Conservation (phyloP, 768 basidiomycete species). For the Pulveroboletus sp. region DNA sequence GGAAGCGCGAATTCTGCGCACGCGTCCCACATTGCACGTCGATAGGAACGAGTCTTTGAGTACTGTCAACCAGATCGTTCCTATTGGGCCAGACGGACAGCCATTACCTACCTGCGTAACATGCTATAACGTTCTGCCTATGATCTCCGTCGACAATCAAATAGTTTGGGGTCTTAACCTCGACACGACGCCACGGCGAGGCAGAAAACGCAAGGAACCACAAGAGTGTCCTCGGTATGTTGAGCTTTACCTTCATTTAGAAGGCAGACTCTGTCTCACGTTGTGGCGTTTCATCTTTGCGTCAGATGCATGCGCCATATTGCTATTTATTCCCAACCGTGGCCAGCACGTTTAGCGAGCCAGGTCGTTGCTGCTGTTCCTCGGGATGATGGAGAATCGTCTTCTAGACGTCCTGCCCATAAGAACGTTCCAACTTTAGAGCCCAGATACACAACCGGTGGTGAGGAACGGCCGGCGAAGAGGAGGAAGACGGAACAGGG, state of each 20-base stretch:
- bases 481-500: conserved; percentile 42
- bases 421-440: conserved; percentile 49
- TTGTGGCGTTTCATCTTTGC: conserved; percentile 11
- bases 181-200: conserved; percentile 40
- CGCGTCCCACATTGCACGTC: conserved; percentile 38
- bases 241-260: conserved; percentile 22
- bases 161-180: conserved; percentile 68
- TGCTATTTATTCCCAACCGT: conserved; percentile 67
- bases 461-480: conserved; percentile 42
- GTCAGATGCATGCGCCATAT: conserved; percentile 73
- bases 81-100: conserved; percentile 60
- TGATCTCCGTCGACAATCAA: conserved; percentile 70
- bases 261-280: conserved; percentile 9
- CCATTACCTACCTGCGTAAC: conserved; percentile 67
- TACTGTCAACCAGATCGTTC: conserved; percentile 40
- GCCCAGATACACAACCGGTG: conserved; percentile 47
- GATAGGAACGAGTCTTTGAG: conserved; percentile 35
- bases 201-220: conserved; percentile 55
- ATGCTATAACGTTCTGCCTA: conserved; percentile 65
- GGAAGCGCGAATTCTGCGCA: conserved; percentile 48
- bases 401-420: conserved; percentile 46
- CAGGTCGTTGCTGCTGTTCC: conserved; percentile 43
- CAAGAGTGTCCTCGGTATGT: conserved; percentile 72
- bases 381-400: conserved; percentile 39
- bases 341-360: conserved; percentile 59